These are phyloP conservation scores for Nepenthes gracilis DNA, from an alignment of 148 eudicot genomes.

Conservation along the genomic window DNA sequence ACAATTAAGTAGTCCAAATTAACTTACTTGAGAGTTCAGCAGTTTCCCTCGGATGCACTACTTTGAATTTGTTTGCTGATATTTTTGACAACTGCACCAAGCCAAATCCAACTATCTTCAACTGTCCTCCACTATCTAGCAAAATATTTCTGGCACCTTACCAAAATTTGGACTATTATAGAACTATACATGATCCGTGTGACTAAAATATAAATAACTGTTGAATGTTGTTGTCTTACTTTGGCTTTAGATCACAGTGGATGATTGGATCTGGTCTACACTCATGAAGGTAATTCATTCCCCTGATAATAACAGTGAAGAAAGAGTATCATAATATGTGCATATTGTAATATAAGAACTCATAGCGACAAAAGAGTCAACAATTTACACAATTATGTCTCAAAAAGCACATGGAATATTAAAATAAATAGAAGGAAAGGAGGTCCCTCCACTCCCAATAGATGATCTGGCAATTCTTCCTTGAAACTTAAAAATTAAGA, in stretches of 20 bases:
- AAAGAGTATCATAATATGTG: neutral
- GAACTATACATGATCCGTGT: constrained; percentile 14
- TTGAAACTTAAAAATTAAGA: neutral
- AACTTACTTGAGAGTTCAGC: constrained; percentile 60
- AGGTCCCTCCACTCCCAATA: neutral
- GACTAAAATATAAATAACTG: constrained; percentile 12
- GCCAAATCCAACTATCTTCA: constrained; percentile 94
- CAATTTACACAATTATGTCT: too few species aligned
- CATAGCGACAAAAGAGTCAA: too few species aligned
- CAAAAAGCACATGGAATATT: neutral
- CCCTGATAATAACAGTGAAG: constrained; percentile 40
- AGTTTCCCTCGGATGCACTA: constrained; percentile 36
- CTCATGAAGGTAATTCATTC: constrained; percentile 91
- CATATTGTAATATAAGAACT: neutral
- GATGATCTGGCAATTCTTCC: neutral
- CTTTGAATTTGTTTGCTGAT: constrained; percentile 63
- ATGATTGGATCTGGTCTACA: constrained; percentile 86
- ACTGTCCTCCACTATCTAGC: constrained; percentile 89
- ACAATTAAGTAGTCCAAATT: neutral
- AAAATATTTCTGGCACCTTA: constrained; percentile 99
- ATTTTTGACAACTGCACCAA: constrained; percentile 55
- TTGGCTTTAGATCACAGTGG: constrained; percentile 83
- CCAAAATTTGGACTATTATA: constrained; percentile 69
- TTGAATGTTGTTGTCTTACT: constrained; percentile 74
- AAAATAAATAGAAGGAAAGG: neutral